phyloP scores from a whole-genome alignment of 2,329 filamentous ascomycete genomes.

The Sarocladium kiliense region DNA sequence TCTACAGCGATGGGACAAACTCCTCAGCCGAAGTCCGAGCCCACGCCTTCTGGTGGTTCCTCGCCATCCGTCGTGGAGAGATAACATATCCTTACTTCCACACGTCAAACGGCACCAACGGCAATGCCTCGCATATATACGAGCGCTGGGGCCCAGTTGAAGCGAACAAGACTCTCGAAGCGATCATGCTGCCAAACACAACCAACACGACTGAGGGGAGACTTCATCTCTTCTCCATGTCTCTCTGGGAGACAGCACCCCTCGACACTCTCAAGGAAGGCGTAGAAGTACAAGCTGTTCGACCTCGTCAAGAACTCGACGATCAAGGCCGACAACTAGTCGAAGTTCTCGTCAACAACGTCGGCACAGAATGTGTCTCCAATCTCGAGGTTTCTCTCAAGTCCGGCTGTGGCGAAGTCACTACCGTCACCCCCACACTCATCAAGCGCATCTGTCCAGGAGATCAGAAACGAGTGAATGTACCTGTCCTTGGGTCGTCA shows the following conservation, averaged over 20 bases:
- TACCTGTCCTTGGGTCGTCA: slow-evolving; percentile 27
- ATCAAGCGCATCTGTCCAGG: slow-evolving; percentile 37
- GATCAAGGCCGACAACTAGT: slow-evolving; percentile 30
- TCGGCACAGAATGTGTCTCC: slow-evolving; percentile 28
- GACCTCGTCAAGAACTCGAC: slow-evolving; percentile 38
- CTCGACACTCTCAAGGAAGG: not conserved
- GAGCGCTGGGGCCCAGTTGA: slow-evolving; percentile 35
- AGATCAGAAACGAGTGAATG: slow-evolving; percentile 33
- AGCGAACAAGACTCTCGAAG: slow-evolving; percentile 29
- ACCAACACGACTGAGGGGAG: slow-evolving; percentile 28
- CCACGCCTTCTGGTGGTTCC: slow-evolving; percentile 36
- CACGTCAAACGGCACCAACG: slow-evolving; percentile 33
- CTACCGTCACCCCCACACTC: slow-evolving; percentile 32
- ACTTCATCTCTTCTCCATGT: slow-evolving; percentile 38
- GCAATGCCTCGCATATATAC: slow-evolving; percentile 39
- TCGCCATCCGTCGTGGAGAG: slow-evolving; percentile 40
- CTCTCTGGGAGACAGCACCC: slow-evolving; percentile 22
- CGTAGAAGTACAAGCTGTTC: slow-evolving; percentile 31
- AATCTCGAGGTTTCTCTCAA: slow-evolving; percentile 25
- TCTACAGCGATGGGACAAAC: slow-evolving; percentile 34
- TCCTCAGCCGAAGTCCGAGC: slow-evolving; percentile 36
- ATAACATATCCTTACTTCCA: slow-evolving; percentile 37
- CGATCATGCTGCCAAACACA: slow-evolving; percentile 35
- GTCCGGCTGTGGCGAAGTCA: slow-evolving; percentile 29
- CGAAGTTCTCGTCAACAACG: slow-evolving; percentile 34